These are phyloP conservation scores for Volvox africanus DNA, from an alignment of 139 green algal species.

Conservation along the genomic window DNA sequence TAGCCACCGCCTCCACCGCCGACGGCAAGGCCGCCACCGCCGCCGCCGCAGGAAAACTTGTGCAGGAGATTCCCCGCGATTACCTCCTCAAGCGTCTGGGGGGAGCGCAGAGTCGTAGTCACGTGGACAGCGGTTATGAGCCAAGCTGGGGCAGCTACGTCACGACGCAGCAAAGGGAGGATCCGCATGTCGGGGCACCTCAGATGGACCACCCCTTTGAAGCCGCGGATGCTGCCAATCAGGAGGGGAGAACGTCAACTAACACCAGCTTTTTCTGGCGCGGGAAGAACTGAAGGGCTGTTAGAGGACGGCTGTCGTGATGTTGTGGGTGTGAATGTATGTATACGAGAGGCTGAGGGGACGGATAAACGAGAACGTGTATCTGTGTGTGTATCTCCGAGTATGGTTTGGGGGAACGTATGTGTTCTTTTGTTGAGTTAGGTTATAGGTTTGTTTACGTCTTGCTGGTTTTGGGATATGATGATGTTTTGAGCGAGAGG, in stretches of 20 bases:
- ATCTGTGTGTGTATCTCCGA: no score
- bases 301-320: no score
- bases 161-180: not conserved
- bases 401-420: no score
- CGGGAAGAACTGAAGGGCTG: not conserved
- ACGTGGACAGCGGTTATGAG: constrained; percentile 30
- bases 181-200: not conserved
- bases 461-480: no score
- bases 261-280: constrained; percentile 16
- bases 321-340: no score
- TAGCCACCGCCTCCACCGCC: constrained; percentile 34
- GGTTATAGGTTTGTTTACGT: no score
- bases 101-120: constrained; percentile 45
- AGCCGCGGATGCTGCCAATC: no score
- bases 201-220: constrained; percentile 28
- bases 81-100: constrained; percentile 67
- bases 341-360: no score
- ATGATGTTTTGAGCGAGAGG: no score
- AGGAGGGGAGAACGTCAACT: no score
- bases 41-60: constrained; percentile 35
- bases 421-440: no score
- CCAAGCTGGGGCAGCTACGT: constrained; percentile 52
- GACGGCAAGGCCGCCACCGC: constrained; percentile 39
- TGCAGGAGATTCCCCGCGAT: constrained; percentile 68
- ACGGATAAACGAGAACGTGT: no score